Evolutionary conservation across 129 eudicot genomes (phyloP).

Genomic region (Centaurea solstitialis): DNA sequence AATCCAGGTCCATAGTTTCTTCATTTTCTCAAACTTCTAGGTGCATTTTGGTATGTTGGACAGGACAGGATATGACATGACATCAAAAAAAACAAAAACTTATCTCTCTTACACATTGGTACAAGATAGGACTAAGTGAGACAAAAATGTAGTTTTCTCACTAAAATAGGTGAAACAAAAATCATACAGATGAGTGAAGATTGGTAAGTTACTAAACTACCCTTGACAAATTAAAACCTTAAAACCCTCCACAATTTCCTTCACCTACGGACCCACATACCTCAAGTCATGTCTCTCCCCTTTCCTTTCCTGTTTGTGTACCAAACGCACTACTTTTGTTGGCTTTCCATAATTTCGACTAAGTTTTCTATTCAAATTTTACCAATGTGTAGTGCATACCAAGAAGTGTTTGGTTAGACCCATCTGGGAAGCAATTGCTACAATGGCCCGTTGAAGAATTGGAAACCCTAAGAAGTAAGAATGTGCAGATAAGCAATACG

Average conservation of each 20-base stretch:
- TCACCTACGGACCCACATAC: no score
- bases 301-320: background rate
- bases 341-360: background rate
- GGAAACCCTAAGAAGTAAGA: constrained; percentile 47
- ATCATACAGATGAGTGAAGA: background rate
- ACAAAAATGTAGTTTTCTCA: no score
- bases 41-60: background rate
- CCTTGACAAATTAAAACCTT: no score
- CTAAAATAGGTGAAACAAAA: background rate
- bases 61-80: background rate
- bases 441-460: constrained; percentile 66
- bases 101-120: background rate
- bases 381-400: constrained; percentile 49
- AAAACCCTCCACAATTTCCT: no score
- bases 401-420: constrained; percentile 50
- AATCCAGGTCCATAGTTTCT: constrained; percentile 42
- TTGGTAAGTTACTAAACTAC: background rate
- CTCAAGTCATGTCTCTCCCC: no score
- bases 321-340: background rate
- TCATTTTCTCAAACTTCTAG: background rate
- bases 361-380: background rate
- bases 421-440: constrained; percentile 63
- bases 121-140: no score
- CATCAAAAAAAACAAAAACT: background rate
- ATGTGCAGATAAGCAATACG: constrained; percentile 26